A percentile compares a stretch with the other conserved stretches of the same genome.
These are phyloP conservation scores for Allomyces macrogynus DNA, from an alignment of 192 early-diverging fungal genomes.

Conservation along the genomic window DNA sequence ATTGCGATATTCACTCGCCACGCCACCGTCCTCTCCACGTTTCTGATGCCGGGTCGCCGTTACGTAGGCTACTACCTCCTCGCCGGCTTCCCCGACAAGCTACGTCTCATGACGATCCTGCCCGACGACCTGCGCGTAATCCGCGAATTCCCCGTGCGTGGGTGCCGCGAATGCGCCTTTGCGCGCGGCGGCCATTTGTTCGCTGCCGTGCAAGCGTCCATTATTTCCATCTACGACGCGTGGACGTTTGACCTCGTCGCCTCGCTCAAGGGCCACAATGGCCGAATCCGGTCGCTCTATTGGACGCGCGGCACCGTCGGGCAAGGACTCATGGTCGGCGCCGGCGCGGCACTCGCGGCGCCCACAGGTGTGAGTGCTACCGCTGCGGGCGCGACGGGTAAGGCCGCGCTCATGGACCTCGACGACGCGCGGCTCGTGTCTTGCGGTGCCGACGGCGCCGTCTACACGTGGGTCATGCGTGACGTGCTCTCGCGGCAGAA, in stretches of 20 bases:
- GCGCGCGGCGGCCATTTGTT: conserved; percentile 33
- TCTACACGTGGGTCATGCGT: conserved; percentile 26
- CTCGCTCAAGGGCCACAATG: conserved; percentile 35
- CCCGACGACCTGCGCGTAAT: conserved; percentile 30
- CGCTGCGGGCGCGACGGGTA: neutral
- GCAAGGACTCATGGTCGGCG: neutral
- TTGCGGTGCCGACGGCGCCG: conserved; percentile 33
- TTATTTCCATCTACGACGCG: conserved; percentile 26
- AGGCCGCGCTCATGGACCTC: neutral
- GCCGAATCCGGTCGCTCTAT: conserved; percentile 23
- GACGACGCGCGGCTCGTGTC: conserved; percentile 28
- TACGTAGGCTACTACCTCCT: conserved; percentile 15
- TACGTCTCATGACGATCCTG: conserved; percentile 30
- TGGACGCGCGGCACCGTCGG: conserved; percentile 14
- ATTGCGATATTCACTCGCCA: neutral
- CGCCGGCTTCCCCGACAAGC: conserved; percentile 34
- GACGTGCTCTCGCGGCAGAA: conserved; percentile 2
- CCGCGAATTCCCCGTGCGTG: conserved; percentile 26
- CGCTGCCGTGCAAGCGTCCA: conserved; percentile 29
- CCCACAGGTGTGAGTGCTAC: neutral
- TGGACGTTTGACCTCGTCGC: conserved; percentile 31
- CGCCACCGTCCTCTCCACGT: neutral
- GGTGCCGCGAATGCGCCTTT: conserved; percentile 34
- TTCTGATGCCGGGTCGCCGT: too few species aligned
- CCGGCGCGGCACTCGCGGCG: neutral